Evolutionary conservation across 768 basidiomycete species (phyloP).

Genomic region (Trametes cinnabarina): DNA sequence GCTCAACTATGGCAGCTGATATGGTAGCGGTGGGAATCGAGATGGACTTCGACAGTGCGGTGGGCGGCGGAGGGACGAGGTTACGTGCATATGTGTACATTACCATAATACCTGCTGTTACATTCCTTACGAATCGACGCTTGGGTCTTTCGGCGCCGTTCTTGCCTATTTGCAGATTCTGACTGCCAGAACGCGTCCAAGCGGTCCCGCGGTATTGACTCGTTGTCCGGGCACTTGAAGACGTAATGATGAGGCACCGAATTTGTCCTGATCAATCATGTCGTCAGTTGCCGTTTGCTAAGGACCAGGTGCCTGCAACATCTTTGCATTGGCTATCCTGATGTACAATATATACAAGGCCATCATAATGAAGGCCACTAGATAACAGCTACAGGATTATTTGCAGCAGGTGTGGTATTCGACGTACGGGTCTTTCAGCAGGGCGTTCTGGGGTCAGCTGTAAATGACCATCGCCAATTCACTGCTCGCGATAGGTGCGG

Average conservation of each 20-base stretch:
- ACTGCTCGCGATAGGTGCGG: too few species aligned
- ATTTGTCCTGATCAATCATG: background rate
- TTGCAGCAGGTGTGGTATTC: too few species aligned
- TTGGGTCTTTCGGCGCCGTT: too few species aligned
- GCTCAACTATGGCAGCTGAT: slow-evolving; percentile 11
- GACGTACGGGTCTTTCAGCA: too few species aligned
- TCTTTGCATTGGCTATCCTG: too few species aligned
- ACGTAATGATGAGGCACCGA: slow-evolving; percentile 9
- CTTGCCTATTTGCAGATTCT: background rate
- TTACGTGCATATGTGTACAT: slow-evolving; percentile 5
- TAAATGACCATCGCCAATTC: too few species aligned
- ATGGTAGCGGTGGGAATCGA: background rate
- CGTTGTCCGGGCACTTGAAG: background rate
- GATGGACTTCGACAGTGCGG: background rate
- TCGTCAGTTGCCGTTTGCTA: too few species aligned
- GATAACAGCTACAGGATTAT: too few species aligned
- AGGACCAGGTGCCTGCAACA: too few species aligned
- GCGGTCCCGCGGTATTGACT: background rate
- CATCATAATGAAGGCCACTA: too few species aligned
- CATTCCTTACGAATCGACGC: background rate
- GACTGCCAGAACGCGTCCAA: background rate
- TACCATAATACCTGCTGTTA: slow-evolving; percentile 9
- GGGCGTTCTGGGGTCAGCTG: too few species aligned
- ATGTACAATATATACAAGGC: too few species aligned
- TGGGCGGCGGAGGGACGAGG: background rate